Evolutionary conservation across 129 eudicot genomes (phyloP).

Genomic region (Heracleum sosnowskyi): DNA sequence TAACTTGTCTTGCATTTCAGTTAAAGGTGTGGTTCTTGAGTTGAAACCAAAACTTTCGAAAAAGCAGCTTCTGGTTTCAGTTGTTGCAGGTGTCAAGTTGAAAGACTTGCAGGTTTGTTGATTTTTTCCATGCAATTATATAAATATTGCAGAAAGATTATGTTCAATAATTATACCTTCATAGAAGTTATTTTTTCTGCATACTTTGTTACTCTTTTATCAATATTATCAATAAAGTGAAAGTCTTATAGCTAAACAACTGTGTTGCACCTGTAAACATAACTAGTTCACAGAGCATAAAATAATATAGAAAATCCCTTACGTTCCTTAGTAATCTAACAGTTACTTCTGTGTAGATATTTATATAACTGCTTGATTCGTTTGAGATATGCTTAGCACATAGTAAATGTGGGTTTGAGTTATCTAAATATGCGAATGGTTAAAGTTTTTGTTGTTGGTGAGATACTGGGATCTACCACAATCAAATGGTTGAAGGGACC

Average conservation of each 20-base stretch:
- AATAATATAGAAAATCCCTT: background rate
- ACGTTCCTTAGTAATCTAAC: background rate
- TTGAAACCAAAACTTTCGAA: conserved; percentile 64
- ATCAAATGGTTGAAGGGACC: no score
- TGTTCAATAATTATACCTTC: background rate
- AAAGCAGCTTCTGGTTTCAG: conserved; percentile 89
- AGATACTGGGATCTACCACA: no score
- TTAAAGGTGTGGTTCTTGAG: conserved; percentile 63
- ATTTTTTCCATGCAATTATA: conserved; percentile 1
- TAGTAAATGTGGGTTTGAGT: no score
- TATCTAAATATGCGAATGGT: no score
- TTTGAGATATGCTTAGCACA: no score
- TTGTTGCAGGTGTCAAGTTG: conserved; percentile 84
- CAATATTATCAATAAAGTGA: background rate
- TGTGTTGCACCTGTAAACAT: background rate
- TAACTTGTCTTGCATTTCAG: conserved; percentile 31
- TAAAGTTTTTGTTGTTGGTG: no score
- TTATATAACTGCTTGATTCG: background rate
- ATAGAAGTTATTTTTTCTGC: background rate
- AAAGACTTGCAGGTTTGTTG: conserved; percentile 81
- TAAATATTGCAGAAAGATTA: background rate
- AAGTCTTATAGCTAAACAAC: background rate
- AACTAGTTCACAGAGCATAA: background rate
- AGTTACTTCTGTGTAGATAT: background rate
- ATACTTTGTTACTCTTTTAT: background rate